Percentiles rank a stretch among this genome's conserved stretches.
These are phyloP conservation scores for Oxytropis ochrocephala DNA, from an alignment of 306 rosid genomes.

Conservation along the genomic window DNA sequence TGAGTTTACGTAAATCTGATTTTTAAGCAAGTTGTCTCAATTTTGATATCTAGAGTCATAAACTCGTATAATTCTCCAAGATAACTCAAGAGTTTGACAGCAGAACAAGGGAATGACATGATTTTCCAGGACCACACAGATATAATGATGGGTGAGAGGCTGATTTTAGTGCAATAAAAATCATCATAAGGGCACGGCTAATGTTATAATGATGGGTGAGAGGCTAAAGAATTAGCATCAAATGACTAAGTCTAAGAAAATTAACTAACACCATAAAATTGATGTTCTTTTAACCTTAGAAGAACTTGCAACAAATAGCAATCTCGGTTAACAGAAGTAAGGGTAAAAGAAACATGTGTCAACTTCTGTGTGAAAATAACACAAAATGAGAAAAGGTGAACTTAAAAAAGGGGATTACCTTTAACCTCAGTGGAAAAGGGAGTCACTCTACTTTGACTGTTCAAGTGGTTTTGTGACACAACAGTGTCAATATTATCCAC, in stretches of 20 bases:
- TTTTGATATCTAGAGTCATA: no score
- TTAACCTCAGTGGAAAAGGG: slow-evolving; percentile 29
- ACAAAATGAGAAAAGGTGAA: neutral
- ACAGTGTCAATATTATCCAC: slow-evolving; percentile 34
- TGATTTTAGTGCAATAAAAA: slow-evolving; percentile 12
- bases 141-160: neutral
- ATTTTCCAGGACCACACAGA: neutral
- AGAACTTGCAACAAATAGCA: slow-evolving; percentile 1
- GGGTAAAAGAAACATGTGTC: neutral
- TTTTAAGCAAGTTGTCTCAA: neutral
- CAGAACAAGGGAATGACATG: neutral
- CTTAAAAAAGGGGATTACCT: slow-evolving; percentile 35
- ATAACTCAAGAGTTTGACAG: no score
- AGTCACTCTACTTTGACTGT: slow-evolving; percentile 33
- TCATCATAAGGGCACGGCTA: neutral
- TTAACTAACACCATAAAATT: neutral
- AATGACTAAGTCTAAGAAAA: neutral
- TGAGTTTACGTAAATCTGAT: neutral
- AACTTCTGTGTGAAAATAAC: neutral
- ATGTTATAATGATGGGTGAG: no score
- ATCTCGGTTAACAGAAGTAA: neutral
- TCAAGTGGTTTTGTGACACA: slow-evolving; percentile 34
- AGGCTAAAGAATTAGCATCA: neutral
- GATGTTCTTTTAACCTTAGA: neutral
- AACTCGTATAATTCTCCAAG: neutral